Base-by-base conservation (phyloP, 768 basidiomycete genomes). In the Cystobasidium ongulense region DNA sequence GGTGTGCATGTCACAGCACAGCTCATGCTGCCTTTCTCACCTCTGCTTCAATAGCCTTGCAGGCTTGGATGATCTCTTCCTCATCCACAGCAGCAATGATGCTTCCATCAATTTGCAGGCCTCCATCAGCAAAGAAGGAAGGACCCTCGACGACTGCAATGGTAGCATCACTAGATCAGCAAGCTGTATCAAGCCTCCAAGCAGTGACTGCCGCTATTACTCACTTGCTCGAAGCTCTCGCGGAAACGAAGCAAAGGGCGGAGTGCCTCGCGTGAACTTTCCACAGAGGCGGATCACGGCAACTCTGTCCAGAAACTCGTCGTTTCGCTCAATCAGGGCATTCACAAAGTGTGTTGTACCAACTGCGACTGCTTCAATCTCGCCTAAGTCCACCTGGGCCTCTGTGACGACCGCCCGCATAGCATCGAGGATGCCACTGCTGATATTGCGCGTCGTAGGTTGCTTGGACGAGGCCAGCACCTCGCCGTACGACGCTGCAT, bases 341-440 rank as follows among this genome's bases (percentile, higher is more conserved):
- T 88, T 87, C 29, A 87, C 82, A 72, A 86, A 86, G 77, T 85
- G 84, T 82, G 87, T 88, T 0, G 87, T 88, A 38, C 88, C 88
- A 74, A 88, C 86, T 38, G 85, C 83, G 74, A 88, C 78, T 5
- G 85, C 84, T 63, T 85, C 81, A 38, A 88, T 82, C 0, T 82
- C 76, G 1, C 81, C 74, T 3, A 81, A 80, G 62, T 82, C 79
- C 4, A 84, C 78, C 0, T 78, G 77, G 25, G 81, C 82, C 8
- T 81, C 78, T 43, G 81, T 75, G 61, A 88, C 80, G 4, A 87
- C 84, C 1, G 80, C 80, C 15, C 81, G 80, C 23, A 88, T 82
- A 0, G 86, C 87, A 1, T 77, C 74, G 65, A 86, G 85, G 64
- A 89, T 88, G 35, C 88, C 88, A 17, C 81, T 81, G 0, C 87